phyloP scores from a whole-genome alignment of 1,139 yeast genomes.

The Debaryomyces coudertii region DNA sequence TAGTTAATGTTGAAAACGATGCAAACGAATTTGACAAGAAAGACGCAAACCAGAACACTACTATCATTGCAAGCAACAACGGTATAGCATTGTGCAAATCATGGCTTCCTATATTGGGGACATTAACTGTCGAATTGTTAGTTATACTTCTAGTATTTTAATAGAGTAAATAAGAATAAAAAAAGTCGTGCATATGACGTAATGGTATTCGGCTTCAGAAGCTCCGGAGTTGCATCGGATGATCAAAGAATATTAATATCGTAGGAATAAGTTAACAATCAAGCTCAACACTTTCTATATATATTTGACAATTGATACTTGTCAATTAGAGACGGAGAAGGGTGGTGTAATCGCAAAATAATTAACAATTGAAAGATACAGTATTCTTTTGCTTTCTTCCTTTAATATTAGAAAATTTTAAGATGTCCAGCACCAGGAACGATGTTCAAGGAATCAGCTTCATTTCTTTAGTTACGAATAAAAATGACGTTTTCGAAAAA shows the following conservation, averaged over 20 bases:
- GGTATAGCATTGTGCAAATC: not conserved
- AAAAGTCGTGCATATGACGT: constrained; percentile 6
- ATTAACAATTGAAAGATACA: not conserved
- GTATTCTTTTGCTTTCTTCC: not conserved
- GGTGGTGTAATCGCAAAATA: not conserved
- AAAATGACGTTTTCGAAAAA: constrained; percentile 46
- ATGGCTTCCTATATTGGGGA: not conserved
- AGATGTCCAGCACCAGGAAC: constrained; percentile 3
- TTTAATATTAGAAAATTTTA: not conserved
- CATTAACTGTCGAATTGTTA: not conserved
- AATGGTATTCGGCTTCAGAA: constrained; percentile 6
- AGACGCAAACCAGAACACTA: not conserved
- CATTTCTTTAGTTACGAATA: constrained; percentile 62
- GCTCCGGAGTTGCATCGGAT: constrained; percentile 9
- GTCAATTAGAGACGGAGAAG: constrained; percentile 3
- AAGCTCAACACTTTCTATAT: not conserved
- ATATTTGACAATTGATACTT: not conserved
- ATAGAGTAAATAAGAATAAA: not conserved
- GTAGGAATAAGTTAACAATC: not conserved
- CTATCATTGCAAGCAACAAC: not conserved
- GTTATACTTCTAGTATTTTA: not conserved
- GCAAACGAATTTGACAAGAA: not conserved
- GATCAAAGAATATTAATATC: not conserved
- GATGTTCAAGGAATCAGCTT: constrained; percentile 36
- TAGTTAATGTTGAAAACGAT: not conserved